These are phyloP conservation scores for Cyberlindnera veronae DNA, from an alignment of 805 yeast genomes.

Conservation along the genomic window DNA sequence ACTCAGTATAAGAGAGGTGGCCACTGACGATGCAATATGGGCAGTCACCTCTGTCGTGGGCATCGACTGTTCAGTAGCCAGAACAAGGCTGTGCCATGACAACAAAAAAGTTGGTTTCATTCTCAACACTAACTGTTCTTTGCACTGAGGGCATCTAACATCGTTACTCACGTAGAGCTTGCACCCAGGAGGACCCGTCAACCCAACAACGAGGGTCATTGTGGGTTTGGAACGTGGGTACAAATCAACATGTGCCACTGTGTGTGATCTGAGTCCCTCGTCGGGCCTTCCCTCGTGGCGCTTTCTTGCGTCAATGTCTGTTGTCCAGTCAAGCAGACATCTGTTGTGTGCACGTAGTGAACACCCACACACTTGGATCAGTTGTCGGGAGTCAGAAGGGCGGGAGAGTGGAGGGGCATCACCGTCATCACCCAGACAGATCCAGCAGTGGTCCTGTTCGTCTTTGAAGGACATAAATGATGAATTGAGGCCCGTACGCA, in stretches of 20 bases:
- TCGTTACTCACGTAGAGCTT: constrained; percentile 2
- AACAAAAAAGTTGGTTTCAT: constrained; percentile 12
- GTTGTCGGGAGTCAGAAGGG: constrained; percentile 2
- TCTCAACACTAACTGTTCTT: constrained; percentile 4
- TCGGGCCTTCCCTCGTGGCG: constrained; percentile 2
- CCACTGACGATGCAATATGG: constrained; percentile 17
- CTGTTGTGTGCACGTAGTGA: constrained; percentile 10
- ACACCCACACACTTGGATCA: constrained; percentile 10
- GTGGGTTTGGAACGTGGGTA: not conserved
- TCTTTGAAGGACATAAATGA: not conserved
- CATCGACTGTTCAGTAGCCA: not conserved
- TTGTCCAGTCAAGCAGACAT: constrained; percentile 13
- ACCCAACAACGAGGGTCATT: constrained; percentile 3
- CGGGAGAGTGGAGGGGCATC: constrained; percentile 9
- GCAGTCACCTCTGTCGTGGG: constrained; percentile 8
- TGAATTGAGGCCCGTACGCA: no score
- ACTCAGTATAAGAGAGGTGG: constrained; percentile 25
- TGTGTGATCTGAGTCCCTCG: no score
- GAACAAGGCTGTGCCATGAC: constrained; percentile 2
- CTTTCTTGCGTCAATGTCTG: constrained; percentile 1
- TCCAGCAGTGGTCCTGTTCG: constrained; percentile 13
- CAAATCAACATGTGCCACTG: no score
- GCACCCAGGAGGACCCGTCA: constrained; percentile 3
- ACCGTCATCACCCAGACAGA: constrained; percentile 11
- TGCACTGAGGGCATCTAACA: constrained; percentile 14